phyloP scores from a whole-genome alignment of 805 yeast genomes.

The Middelhovenomyces tepae region DNA sequence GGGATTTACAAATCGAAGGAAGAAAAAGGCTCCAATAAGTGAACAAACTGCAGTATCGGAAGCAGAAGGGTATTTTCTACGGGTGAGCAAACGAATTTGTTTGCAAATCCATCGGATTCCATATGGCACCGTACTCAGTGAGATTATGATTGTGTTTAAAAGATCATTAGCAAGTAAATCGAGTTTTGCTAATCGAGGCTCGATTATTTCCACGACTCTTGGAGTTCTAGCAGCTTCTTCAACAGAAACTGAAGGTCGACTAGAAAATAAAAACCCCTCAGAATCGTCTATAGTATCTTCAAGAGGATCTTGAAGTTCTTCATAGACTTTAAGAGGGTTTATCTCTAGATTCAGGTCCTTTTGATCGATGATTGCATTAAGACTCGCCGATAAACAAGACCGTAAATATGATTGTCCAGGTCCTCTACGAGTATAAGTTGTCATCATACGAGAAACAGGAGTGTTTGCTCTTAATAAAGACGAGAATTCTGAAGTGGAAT shows the following conservation, averaged over 20 bases:
- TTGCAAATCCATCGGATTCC: constrained; percentile 66
- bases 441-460: constrained; percentile 33
- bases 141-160: constrained; percentile 47
- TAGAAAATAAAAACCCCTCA: constrained; percentile 7
- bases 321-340: constrained; percentile 27
- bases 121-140: constrained; percentile 53
- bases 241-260: constrained; percentile 18
- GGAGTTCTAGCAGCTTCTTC: constrained; percentile 26
- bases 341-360: constrained; percentile 25
- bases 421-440: constrained; percentile 32
- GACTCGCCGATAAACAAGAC: constrained; percentile 21
- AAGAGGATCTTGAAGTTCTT: constrained; percentile 17
- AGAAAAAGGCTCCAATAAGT: constrained; percentile 74
- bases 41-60: constrained; percentile 26
- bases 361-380: constrained; percentile 22
- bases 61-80: constrained; percentile 56
- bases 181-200: constrained; percentile 21
- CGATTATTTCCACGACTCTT: constrained; percentile 22
- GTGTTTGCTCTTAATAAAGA: constrained; percentile 31
- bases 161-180: constrained; percentile 20
- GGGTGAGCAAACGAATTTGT: constrained; percentile 49
- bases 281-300: constrained; percentile 16
- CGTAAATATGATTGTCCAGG: constrained; percentile 32
- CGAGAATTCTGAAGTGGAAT: constrained; percentile 26
- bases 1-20: constrained; percentile 75